These are phyloP conservation scores for Myrica gale DNA, from an alignment of 306 rosid species.

Conservation along the genomic window DNA sequence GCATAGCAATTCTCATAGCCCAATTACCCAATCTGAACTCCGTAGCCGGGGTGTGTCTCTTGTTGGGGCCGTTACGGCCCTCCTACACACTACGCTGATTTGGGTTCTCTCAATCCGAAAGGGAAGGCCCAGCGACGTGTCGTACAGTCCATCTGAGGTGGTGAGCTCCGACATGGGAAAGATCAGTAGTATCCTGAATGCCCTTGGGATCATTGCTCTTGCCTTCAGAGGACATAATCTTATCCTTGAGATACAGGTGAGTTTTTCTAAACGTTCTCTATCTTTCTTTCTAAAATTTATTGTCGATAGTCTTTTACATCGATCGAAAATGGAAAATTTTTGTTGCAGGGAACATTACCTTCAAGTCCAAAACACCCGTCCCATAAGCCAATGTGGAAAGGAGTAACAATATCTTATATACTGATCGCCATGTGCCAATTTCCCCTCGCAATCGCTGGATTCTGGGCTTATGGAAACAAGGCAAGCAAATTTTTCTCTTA, in stretches of 20 bases:
- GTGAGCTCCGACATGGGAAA: slow-evolving; percentile 9
- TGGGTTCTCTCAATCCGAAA: slow-evolving; percentile 53
- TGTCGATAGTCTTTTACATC: no score
- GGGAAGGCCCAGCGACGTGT: slow-evolving; percentile 35
- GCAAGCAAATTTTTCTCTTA: slow-evolving; percentile 20
- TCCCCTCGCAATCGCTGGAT: slow-evolving; percentile 63
- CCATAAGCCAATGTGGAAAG: slow-evolving; percentile 45
- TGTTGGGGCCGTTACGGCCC: slow-evolving; percentile 38
- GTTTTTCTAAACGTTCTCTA: background rate
- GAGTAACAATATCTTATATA: slow-evolving; percentile 46
- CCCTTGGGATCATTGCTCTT: slow-evolving; percentile 52
- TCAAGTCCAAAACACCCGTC: slow-evolving; percentile 39
- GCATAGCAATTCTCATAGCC: slow-evolving; percentile 48
- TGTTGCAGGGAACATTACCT: slow-evolving; percentile 69
- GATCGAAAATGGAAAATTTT: no score
- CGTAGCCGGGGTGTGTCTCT: slow-evolving; percentile 47
- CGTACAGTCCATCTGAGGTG: slow-evolving; percentile 18
- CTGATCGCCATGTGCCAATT: slow-evolving; percentile 45
- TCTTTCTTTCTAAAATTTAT: background rate
- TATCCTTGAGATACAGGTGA: slow-evolving; percentile 75
- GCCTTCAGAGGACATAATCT: slow-evolving; percentile 70
- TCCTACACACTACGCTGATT: slow-evolving; percentile 42
- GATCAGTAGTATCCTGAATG: slow-evolving; percentile 32
- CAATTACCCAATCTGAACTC: slow-evolving; percentile 68
- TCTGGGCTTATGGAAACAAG: slow-evolving; percentile 69